Percentiles rank a stretch among this genome's conserved stretches.
Evolutionary conservation across 73 alveolate genomes (phyloP).

Genomic region (Paramecium sonneborni): DNA sequence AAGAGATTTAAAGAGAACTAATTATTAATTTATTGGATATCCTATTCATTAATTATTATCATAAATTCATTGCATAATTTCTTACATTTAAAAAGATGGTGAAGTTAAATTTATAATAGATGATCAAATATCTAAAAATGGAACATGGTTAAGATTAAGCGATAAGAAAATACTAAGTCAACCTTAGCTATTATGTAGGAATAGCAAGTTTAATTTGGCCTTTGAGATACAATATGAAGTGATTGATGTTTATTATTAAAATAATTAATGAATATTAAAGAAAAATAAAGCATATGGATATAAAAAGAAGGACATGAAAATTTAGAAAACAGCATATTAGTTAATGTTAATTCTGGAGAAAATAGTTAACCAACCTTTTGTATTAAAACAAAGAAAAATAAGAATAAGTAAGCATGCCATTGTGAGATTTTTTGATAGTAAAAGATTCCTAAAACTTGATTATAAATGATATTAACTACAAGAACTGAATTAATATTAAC

Average conservation of each 20-base stretch:
- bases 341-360: constrained; percentile 5
- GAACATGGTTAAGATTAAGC: constrained; percentile 50
- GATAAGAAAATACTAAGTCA: constrained; percentile 1
- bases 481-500: background rate
- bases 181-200: background rate
- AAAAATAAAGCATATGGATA: constrained; percentile 17
- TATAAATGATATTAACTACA: background rate
- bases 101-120: background rate
- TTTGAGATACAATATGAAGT: constrained; percentile 58
- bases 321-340: constrained; percentile 4
- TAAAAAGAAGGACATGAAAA: constrained; percentile 10
- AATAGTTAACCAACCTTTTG: background rate
- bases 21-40: constrained; percentile 46
- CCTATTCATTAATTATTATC: constrained; percentile 12
- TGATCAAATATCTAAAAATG: constrained; percentile 27
- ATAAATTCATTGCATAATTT: background rate
- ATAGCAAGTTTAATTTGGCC: constrained; percentile 24
- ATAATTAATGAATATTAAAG: constrained; percentile 23
- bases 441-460: background rate
- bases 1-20: constrained; percentile 17
- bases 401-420: constrained; percentile 20
- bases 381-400: background rate
- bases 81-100: background rate
- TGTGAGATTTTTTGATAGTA: background rate
- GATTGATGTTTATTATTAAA: constrained; percentile 15